These are phyloP conservation scores for Wallacemonas collosoma DNA, from an alignment of 208 protist species.

Conservation along the genomic window DNA sequence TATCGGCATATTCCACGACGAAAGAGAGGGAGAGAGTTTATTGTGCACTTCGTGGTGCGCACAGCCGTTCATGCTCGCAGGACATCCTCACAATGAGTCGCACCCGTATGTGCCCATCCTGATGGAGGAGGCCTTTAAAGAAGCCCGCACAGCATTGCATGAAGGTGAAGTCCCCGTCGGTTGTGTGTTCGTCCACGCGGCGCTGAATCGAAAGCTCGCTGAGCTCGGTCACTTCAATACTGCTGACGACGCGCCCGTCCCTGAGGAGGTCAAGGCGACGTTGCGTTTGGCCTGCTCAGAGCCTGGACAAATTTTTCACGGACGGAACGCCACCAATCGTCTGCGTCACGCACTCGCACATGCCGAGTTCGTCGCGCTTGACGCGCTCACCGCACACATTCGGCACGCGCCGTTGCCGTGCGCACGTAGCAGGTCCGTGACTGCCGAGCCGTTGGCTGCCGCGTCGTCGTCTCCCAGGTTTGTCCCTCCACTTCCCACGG, in stretches of 20 bases:
- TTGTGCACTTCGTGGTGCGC: too few species aligned
- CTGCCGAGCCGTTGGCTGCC: not conserved
- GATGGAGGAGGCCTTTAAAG: conserved; percentile 68
- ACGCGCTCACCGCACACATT: conserved; percentile 31
- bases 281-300: conserved; percentile 9
- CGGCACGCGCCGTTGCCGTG: too few species aligned
- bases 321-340: conserved; percentile 92
- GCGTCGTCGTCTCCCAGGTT: not conserved
- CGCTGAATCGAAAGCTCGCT: conserved; percentile 18
- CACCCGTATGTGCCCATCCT: conserved; percentile 58
- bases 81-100: not conserved
- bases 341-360: conserved; percentile 86
- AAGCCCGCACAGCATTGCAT: conserved; percentile 53
- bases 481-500: too few species aligned
- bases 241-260: not conserved
- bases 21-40: too few species aligned
- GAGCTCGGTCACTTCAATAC: not conserved
- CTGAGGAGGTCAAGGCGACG: not conserved
- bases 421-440: too few species aligned
- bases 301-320: conserved; percentile 39
- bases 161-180: conserved; percentile 95
- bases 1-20: too few species aligned
- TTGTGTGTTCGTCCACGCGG: conserved; percentile 86
- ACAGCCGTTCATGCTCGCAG: too few species aligned
- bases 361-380: conserved; percentile 87